Base-by-base conservation (phyloP, 345 rosid genomes). In the Acer negundo region DNA sequence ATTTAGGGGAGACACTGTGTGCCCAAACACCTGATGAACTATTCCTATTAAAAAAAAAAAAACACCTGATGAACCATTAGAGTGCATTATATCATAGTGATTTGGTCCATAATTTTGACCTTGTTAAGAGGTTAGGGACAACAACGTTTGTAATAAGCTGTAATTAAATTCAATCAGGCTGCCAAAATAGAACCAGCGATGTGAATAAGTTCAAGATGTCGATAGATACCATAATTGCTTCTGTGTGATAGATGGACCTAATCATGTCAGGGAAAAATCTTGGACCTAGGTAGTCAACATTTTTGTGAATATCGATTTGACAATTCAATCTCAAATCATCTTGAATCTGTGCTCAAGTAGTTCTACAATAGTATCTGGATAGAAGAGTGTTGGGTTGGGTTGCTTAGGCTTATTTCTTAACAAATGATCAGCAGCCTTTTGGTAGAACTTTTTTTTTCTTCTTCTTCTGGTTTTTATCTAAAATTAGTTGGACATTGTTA, bases 401-500 rank as follows among this genome's bases (percentile, higher is more conserved):
- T 62, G 75, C 70, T 79, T 42, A 2, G 44, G 15, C 46, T 16
- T 70, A 63, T 70, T 70, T 62, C 20, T 16, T 49, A 46, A 40
- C 11, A 44, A 68, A 38, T 62, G 15, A 59, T 63, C 46, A 12
- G 35, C 38, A 31, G n/a, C 28, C 31, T 35, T 61, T 46, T 28
- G 47, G 51, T 46, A 17, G 72, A 71, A 69, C 58, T 16, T 53
- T 51, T 53, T 56, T 58, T 16, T 62, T 70, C 15, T n/a, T 69
- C n/a, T 56, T 4, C 1, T 59, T 20, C 28, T 2, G 55, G 19
- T 49, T 55, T 53, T 28, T 64, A 31, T 63, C 13, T 35, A 70
- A 51, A 71, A 24, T 46, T 70, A 78, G 55, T 65, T 47, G 69
- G 47, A 51, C 28, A 62, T 73, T 67, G 13, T 76, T 67, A 7